These are phyloP conservation scores for Fusarium metavorans DNA, from an alignment of 2,329 filamentous ascomycete genomes.

Conservation along the genomic window DNA sequence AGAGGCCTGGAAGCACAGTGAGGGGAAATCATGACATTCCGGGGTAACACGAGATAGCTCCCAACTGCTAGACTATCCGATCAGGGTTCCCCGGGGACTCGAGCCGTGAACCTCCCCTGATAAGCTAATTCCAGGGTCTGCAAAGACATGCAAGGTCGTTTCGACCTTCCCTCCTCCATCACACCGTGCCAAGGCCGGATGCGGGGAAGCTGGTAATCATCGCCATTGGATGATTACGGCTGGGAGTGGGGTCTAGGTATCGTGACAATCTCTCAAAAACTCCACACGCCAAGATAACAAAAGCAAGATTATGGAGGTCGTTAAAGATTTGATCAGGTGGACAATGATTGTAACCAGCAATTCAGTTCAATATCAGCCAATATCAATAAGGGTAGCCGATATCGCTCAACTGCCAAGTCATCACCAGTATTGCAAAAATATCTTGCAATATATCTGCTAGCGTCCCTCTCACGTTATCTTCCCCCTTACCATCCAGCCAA, in stretches of 20 bases:
- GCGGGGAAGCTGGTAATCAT: neutral
- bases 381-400: neutral
- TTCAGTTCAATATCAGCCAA: neutral
- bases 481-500: neutral
- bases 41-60: neutral
- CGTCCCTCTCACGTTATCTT: neutral
- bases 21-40: neutral
- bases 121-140: neutral
- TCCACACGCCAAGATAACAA: neutral
- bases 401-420: neutral
- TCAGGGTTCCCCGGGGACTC: neutral
- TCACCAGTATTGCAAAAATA: neutral
- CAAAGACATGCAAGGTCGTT: neutral
- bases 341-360: neutral
- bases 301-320: neutral
- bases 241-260: neutral
- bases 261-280: neutral
- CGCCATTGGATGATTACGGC: neutral
- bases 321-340: neutral
- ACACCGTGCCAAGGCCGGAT: neutral
- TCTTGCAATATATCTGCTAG: neutral
- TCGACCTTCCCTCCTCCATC: conserved; percentile 9
- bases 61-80: neutral
- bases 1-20: neutral
- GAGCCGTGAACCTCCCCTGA: neutral